Conservation (phyloP, 345 rosid genomes). For the Moringa oleifera region DNA sequence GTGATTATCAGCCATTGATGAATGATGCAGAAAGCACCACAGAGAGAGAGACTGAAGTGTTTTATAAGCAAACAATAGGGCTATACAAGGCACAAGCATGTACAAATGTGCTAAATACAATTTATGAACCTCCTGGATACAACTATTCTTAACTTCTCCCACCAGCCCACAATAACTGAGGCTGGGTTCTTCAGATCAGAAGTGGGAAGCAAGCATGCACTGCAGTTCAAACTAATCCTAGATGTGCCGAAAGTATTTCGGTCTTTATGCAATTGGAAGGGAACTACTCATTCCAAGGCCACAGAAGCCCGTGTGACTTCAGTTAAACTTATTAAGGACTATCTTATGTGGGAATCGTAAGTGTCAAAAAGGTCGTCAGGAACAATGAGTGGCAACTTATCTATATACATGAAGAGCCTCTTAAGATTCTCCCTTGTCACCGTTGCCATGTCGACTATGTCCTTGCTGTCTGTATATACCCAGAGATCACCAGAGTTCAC, state of each 20-base stretch:
- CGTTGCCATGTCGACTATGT: conserved; percentile 42
- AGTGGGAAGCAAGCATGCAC: conserved; percentile 19
- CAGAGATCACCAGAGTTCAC: conserved; percentile 66
- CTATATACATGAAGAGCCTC: conserved; percentile 54
- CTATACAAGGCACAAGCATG: conserved; percentile 39
- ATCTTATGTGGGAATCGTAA: conserved; percentile 43
- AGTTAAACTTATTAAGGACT: conserved; percentile 14
- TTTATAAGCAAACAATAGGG: conserved; percentile 9
- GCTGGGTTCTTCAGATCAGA: conserved; percentile 18
- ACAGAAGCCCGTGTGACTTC: not conserved
- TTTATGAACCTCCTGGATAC: conserved; percentile 10
- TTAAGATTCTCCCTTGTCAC: conserved; percentile 52
- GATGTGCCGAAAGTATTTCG: conserved; percentile 13
- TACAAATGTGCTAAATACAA: conserved; percentile 33
- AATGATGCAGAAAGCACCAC: too few relatives aligned
- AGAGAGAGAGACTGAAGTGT: not conserved
- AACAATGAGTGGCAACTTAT: conserved; percentile 47
- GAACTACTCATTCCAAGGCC: not conserved
- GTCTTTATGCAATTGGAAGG: conserved; percentile 16
- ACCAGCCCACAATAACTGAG: conserved; percentile 19
- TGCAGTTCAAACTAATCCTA: conserved; percentile 10
- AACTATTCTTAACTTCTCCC: conserved; percentile 27
- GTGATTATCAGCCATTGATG: too few relatives aligned
- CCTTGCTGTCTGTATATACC: conserved; percentile 46
- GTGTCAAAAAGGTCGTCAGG: conserved; percentile 43